phyloP scores from a whole-genome alignment of 2,329 filamentous ascomycete genomes.

The Thielaviopsis musarum region DNA sequence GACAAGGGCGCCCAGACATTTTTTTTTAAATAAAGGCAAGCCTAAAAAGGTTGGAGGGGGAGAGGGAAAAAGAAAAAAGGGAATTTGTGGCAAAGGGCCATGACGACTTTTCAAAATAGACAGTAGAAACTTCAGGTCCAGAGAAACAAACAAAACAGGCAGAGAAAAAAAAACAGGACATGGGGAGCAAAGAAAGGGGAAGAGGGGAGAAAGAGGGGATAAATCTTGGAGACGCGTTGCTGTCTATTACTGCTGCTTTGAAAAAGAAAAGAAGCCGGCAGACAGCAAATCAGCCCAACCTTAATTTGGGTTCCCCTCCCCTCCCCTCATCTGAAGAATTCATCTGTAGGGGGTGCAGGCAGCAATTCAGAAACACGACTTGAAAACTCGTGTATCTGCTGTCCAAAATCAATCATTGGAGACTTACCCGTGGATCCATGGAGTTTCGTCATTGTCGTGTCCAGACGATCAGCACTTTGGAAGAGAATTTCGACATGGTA shows the following conservation, averaged over 20 bases:
- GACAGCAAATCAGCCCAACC: no score
- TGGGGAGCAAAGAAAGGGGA: not conserved
- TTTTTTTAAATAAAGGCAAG: not conserved
- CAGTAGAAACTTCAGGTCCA: no score
- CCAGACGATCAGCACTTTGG: conserved; percentile 69
- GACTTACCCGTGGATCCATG: conserved; percentile 43
- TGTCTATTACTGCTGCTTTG: not conserved
- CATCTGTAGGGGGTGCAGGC: no score
- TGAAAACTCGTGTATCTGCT: not conserved
- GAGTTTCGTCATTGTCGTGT: conserved; percentile 42
- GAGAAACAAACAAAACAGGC: not conserved
- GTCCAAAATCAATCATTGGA: no score
- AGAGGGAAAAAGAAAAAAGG: not conserved
- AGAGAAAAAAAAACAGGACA: not conserved
- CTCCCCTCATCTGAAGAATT: no score
- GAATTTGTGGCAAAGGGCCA: not conserved
- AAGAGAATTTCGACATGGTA: conserved; percentile 91
- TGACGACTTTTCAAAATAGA: no score
- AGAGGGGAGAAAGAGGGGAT: not conserved
- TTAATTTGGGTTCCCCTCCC: no score
- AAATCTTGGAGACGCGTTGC: not conserved
- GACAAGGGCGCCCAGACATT: not conserved
- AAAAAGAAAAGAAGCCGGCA: not conserved
- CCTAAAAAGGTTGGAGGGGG: not conserved
- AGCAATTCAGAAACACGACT: no score